Evolutionary conservation across 2,329 filamentous ascomycete genomes (phyloP).

Genomic region (Canariomyces notabilis): DNA sequence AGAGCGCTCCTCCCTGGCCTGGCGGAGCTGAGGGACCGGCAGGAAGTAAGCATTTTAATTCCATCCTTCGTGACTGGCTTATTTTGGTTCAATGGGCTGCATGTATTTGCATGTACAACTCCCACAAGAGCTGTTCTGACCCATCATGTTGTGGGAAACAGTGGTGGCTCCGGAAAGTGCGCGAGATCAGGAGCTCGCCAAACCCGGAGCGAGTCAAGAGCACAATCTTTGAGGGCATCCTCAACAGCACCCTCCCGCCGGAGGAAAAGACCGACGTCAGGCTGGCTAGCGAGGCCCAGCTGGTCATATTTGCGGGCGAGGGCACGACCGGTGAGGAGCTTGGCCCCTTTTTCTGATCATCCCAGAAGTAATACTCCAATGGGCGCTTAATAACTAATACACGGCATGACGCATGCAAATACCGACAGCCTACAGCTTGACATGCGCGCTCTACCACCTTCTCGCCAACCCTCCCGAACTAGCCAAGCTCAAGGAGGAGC

Average conservation of each 20-base stretch:
- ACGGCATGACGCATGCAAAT: too few species aligned
- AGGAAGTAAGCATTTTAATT: neutral
- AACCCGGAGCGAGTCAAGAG: conserved; percentile 21
- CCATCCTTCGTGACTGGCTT: too few species aligned
- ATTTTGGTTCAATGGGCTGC: neutral
- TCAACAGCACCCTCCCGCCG: conserved; percentile 27
- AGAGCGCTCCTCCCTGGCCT: neutral
- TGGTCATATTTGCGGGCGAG: conserved; percentile 28
- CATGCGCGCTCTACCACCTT: conserved; percentile 22
- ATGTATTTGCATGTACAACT: too few species aligned
- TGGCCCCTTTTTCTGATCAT: too few species aligned
- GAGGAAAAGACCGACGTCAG: conserved; percentile 26
- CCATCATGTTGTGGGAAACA: neutral
- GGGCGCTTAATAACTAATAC: too few species aligned
- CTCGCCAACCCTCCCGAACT: conserved; percentile 16
- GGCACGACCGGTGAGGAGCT: too few species aligned
- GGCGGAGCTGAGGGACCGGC: neutral
- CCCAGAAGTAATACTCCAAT: too few species aligned
- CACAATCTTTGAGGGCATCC: conserved; percentile 28
- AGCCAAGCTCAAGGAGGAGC: conserved; percentile 14
- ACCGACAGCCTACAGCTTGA: conserved; percentile 21
- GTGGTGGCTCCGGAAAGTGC: conserved; percentile 19
- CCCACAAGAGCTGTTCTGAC: too few species aligned
- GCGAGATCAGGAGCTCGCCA: conserved; percentile 20
- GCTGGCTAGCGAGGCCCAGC: conserved; percentile 25